Evolutionary conservation across 371 early-diverging fungal genomes (phyloP).

Genomic region (Mortierella sp.): DNA sequence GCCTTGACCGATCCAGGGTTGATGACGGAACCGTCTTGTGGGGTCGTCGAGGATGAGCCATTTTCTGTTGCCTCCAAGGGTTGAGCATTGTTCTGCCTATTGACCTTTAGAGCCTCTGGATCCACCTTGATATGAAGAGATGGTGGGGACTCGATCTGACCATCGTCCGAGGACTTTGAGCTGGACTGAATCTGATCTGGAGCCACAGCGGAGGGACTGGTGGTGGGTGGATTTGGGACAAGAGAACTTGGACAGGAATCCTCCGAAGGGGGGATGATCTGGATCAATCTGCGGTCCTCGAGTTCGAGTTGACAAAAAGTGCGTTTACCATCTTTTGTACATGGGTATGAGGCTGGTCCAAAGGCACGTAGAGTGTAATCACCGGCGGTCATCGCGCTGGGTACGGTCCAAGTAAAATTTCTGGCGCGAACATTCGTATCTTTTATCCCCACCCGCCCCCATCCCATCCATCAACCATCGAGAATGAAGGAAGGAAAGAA

Average conservation of each 20-base stretch:
- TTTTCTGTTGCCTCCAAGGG: background rate
- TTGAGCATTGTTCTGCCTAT: background rate
- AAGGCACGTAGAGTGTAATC: slow-evolving; percentile 37
- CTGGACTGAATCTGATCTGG: background rate
- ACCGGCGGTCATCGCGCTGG: slow-evolving; percentile 13
- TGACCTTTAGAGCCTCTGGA: background rate
- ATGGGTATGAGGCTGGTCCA: slow-evolving; percentile 30
- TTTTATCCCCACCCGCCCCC: background rate
- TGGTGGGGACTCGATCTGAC: background rate
- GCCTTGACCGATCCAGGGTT: background rate
- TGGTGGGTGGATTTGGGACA: background rate
- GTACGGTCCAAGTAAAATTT: slow-evolving; percentile 43
- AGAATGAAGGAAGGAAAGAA: background rate
- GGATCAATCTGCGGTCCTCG: slow-evolving; percentile 23
- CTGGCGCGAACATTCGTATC: slow-evolving; percentile 17
- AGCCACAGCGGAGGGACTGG: background rate
- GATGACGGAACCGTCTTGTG: background rate
- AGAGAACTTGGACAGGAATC: slow-evolving; percentile 7
- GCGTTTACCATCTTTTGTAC: slow-evolving; percentile 9
- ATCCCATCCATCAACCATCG: background rate
- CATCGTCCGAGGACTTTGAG: no score
- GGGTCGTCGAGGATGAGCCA: background rate
- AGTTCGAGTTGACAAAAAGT: slow-evolving; percentile 17
- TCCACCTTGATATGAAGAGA: slow-evolving; percentile 10
- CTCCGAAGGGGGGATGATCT: slow-evolving; percentile 2